Conservation (phyloP, 495 filamentous ascomycete species). For the Hypoxylon trugodes region DNA sequence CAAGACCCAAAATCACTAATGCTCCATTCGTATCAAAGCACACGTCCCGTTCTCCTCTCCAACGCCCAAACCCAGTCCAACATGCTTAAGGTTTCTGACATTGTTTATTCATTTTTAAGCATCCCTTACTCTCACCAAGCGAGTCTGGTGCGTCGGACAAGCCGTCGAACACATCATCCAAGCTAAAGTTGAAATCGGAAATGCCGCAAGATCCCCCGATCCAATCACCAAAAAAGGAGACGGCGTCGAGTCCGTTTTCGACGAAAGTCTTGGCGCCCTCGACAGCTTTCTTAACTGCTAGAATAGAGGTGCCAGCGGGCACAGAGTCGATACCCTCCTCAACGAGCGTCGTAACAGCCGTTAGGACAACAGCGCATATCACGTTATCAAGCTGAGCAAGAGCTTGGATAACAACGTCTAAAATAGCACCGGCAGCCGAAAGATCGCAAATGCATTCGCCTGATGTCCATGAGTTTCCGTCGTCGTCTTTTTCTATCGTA, state of each 20-base stretch:
- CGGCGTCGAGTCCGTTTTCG: slow-evolving; percentile 35
- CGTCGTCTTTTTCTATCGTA: slow-evolving; percentile 27
- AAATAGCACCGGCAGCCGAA: slow-evolving; percentile 4
- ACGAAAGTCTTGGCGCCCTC: slow-evolving; percentile 35
- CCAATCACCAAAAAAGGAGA: slow-evolving; percentile 24
- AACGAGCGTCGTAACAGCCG: slow-evolving; percentile 26
- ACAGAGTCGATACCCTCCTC: slow-evolving; percentile 21
- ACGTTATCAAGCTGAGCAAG: slow-evolving; percentile 34
- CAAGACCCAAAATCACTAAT: neutral
- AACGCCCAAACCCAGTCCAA: neutral
- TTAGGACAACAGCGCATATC: slow-evolving; percentile 27
- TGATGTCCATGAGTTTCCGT: slow-evolving; percentile 28
- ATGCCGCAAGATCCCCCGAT: slow-evolving; percentile 21
- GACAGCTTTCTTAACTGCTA: slow-evolving; percentile 20
- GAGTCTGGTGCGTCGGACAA: slow-evolving; percentile 9
- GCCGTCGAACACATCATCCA: slow-evolving; percentile 25
- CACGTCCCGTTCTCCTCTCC: neutral
- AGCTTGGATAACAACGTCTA: slow-evolving; percentile 28
- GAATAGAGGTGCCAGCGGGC: slow-evolving; percentile 7
- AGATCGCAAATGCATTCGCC: slow-evolving; percentile 32
- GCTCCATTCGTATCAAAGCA: slow-evolving; percentile 4
- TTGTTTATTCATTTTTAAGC: slow-evolving; percentile 9
- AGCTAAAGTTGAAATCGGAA: slow-evolving; percentile 20
- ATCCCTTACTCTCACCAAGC: slow-evolving; percentile 22
- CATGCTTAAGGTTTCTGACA: neutral